Conservation (phyloP, 768 basidiomycete species). For the Collybia mongolica region DNA sequence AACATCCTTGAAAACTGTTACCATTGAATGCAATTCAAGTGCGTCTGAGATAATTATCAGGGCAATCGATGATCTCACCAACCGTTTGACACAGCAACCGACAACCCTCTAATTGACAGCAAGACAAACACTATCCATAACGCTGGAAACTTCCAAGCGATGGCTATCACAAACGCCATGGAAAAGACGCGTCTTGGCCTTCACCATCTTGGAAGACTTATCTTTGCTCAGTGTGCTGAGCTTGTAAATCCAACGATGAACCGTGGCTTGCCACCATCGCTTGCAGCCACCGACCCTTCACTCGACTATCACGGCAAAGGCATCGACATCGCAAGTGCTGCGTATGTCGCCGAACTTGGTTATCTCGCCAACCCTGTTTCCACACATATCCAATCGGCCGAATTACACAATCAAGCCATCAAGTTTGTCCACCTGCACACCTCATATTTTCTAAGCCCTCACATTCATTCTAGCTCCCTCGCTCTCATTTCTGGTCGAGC, state of each 20-base stretch:
- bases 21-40: conserved; percentile 81
- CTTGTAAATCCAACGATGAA: conserved; percentile 81
- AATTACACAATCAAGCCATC: conserved; percentile 84
- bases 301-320: conserved; percentile 80
- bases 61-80: conserved; percentile 2
- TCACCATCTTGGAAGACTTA: conserved; percentile 67
- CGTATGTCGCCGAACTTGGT: conserved; percentile 77
- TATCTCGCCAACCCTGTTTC: conserved; percentile 77
- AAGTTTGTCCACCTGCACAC: conserved; percentile 37
- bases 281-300: conserved; percentile 73
- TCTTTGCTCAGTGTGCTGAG: conserved; percentile 73
- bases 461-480: conserved; percentile 35
- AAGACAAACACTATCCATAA: conserved; percentile 66
- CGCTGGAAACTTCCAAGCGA: conserved; percentile 88
- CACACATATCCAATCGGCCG: conserved; percentile 79
- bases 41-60: conserved; percentile 21
- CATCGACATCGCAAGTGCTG: conserved; percentile 77
- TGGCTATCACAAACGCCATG: conserved; percentile 78
- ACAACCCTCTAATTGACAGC: conserved; percentile 78
- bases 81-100: conserved; percentile 52
- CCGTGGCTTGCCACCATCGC: conserved; percentile 71
- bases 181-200: conserved; percentile 80
- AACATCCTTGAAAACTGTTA: conserved; percentile 54
- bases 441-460: background rate
- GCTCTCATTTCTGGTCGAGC: conserved; percentile 76